phyloP scores from a whole-genome alignment of 2,329 filamentous ascomycete genomes.

The Trichoderma simmonsii region DNA sequence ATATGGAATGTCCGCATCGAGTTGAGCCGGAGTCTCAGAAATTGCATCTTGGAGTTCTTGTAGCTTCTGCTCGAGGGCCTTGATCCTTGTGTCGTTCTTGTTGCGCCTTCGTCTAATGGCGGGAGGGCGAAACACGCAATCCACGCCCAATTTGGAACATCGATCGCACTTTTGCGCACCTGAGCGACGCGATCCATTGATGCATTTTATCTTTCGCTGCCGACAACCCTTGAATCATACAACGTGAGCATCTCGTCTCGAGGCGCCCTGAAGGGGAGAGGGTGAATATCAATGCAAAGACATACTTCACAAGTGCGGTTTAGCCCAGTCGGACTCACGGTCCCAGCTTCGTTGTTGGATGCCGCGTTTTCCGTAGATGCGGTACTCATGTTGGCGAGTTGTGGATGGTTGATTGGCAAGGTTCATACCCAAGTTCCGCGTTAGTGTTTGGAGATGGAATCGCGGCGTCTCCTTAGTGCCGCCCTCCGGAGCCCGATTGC shows the following conservation, averaged over 20 bases:
- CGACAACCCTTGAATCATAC: neutral
- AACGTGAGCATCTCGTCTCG: neutral
- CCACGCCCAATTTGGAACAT: neutral
- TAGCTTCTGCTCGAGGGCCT: neutral
- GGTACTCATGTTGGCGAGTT: neutral
- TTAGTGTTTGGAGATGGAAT: neutral
- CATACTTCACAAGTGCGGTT: neutral
- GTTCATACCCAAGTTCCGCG: neutral
- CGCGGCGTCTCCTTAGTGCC: neutral
- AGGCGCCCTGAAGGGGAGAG: rapidly evolving
- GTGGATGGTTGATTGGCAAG: neutral
- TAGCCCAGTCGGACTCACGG: neutral
- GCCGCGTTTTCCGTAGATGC: neutral
- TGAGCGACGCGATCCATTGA: neutral
- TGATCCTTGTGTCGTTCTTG: neutral
- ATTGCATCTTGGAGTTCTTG: neutral
- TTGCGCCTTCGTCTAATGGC: neutral
- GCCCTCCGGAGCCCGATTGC: neutral
- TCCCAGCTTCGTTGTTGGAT: neutral
- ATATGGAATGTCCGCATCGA: neutral
- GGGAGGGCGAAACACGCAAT: neutral
- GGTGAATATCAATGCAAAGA: neutral
- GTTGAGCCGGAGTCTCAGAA: neutral
- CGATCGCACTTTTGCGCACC: neutral
- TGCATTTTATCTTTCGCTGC: neutral